Evolutionary conservation across 805 yeast genomes (phyloP), one percentile per base, ranked within the genome.

Genomic region (Candida corydali): DNA sequence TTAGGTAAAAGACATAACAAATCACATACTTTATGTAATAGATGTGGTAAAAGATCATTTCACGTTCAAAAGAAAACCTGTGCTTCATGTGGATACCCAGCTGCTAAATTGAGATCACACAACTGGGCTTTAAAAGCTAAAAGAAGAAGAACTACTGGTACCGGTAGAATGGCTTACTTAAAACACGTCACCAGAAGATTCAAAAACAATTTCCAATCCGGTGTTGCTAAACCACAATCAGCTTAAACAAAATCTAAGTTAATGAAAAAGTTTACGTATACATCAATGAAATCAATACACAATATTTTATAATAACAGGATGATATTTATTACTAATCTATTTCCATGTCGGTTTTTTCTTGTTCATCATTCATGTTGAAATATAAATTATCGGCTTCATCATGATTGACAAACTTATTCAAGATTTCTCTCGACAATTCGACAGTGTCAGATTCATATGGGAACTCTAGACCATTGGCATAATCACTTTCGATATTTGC

Each of bases 1-100:
- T 83, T 87, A 82, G 98, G 98, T 82, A 91, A 91, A 80, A 88
- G 93, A 76, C 97, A 93, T 86, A 89, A 86, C 91, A 93, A 93
- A 80, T 84, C 98, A 70, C 98, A 93, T 87, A 84, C 94, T 70
- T 79, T 89, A 75, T 93, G 98, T 82, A 87, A 85, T 80, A 84
- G 95, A 84, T 93, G 98, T 80, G 98, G 98, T 67, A 76, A 80
- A 69, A 95, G 98, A 80, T 83, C 96, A 47, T 91, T 91, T 95
- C 98, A 93, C 79, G 76, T 83, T 70, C 98, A 93, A 80, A 93
- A 91, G 95, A 86, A 86, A 82, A 87, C 96, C 63, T 93, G 98
- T 79, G 71, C 98, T 70, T 75, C 93, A 57, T 93, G 98, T 79
- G 98, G 98, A 66, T 93, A 93, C 84, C 98, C 98, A 77, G 87